A percentile compares a stretch with the other conserved stretches of the same genome.
Conservation (phyloP, 139 green algal genomes). For the Volvox africanus region DNA sequence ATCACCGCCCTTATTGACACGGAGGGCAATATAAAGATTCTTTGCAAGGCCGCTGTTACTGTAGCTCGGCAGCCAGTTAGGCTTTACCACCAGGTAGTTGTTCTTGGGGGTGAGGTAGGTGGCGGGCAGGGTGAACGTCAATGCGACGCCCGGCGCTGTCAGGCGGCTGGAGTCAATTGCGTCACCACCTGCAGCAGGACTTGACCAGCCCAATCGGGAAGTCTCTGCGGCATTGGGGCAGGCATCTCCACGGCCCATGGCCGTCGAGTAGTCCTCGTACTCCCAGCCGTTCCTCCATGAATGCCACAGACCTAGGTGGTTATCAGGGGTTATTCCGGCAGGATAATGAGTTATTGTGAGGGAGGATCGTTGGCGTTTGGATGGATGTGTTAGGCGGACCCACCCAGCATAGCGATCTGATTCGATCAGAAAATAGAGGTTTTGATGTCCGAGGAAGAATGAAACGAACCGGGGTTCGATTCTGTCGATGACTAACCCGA, state of each 20-base stretch:
- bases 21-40: not conserved
- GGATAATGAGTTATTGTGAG: too few relatives aligned
- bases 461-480: too few relatives aligned
- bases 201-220: not conserved
- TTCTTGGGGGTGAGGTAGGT: not conserved
- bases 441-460: too few relatives aligned
- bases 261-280: constrained; percentile 5
- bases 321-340: too few relatives aligned
- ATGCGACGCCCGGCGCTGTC: not conserved
- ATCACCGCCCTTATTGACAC: not conserved
- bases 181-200: not conserved
- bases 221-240: constrained; percentile 1
- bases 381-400: too few relatives aligned
- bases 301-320: not conserved
- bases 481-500: too few relatives aligned
- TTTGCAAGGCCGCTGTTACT: not conserved
- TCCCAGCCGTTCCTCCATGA: not conserved
- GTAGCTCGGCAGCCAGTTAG: not conserved
- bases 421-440: too few relatives aligned
- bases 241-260: not conserved
- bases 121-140: not conserved
- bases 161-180: not conserved
- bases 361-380: too few relatives aligned
- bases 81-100: not conserved
- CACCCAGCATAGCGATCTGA: too few relatives aligned